Conservation (phyloP, 371 early-diverging fungal genomes). For the Mucor plumbeus region DNA sequence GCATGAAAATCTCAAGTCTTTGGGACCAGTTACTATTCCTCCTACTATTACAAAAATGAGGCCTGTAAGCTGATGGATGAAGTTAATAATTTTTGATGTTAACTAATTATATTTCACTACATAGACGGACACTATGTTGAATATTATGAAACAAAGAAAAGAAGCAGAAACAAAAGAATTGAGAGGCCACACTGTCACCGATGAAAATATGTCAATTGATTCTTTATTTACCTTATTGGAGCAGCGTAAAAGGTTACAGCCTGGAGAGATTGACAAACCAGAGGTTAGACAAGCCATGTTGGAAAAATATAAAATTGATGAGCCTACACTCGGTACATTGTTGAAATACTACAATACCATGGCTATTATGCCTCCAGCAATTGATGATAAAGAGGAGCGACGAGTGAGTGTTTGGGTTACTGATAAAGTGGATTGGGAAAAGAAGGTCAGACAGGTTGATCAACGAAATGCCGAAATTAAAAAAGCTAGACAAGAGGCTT, state of each 20-base stretch:
- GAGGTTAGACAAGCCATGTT: constrained; percentile 26
- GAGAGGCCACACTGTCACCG: constrained; percentile 11
- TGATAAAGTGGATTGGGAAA: constrained; percentile 39
- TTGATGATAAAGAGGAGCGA: constrained; percentile 43
- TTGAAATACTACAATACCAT: constrained; percentile 46
- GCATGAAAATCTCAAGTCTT: constrained; percentile 34
- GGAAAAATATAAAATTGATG: constrained; percentile 35
- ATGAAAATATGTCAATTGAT: constrained; percentile 35
- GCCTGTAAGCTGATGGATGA: constrained; percentile 22
- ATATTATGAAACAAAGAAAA: constrained; percentile 43
- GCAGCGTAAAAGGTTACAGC: constrained; percentile 40
- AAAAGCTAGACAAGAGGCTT: constrained; percentile 29
- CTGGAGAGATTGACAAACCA: constrained; percentile 34
- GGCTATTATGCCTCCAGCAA: constrained; percentile 44
- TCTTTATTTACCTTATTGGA: constrained; percentile 41
- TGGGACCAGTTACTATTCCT: constrained; percentile 47
- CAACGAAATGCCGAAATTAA: constrained; percentile 26
- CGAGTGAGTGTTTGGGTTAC: constrained; percentile 44
- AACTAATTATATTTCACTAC: not conserved
- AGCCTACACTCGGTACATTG: constrained; percentile 31
- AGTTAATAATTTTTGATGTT: not conserved
- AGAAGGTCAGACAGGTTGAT: constrained; percentile 25
- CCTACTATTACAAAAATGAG: constrained; percentile 44
- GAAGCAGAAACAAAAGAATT: constrained; percentile 33
- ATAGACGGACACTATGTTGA: constrained; percentile 51